Conservation (phyloP, 2,329 filamentous ascomycete species). For the Gyromitra esculenta region DNA sequence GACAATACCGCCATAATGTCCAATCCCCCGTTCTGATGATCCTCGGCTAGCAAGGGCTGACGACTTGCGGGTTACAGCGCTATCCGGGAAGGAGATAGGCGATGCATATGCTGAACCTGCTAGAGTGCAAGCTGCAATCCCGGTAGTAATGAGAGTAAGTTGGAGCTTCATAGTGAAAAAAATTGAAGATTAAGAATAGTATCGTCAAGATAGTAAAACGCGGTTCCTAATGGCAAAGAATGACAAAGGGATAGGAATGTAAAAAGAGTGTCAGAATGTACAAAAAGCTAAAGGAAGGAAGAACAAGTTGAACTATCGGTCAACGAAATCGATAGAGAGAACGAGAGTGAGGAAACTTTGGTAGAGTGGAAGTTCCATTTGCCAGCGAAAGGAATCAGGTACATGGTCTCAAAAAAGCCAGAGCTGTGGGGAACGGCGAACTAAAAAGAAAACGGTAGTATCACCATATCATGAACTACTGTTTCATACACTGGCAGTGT, state of each 20-base stretch:
- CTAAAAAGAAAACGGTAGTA: constrained; percentile 1
- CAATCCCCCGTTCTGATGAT: constrained; percentile 32
- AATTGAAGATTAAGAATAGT: background rate
- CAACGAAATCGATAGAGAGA: background rate
- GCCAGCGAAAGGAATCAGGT: constrained; percentile 15
- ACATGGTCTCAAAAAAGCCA: background rate
- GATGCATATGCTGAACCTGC: constrained; percentile 25
- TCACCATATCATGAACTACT: background rate
- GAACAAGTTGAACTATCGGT: background rate
- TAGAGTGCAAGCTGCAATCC: constrained; percentile 18
- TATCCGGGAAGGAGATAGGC: constrained; percentile 4
- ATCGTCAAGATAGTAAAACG: background rate
- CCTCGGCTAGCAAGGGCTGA: constrained; percentile 5
- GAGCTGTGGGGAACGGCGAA: constrained; percentile 4
- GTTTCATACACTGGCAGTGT: background rate
- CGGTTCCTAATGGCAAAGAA: background rate
- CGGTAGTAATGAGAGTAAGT: constrained; percentile 10
- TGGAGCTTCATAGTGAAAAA: constrained; percentile 32
- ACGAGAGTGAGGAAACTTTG: background rate
- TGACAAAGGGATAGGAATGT: background rate
- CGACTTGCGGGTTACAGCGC: background rate
- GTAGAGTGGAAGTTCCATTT: constrained; percentile 22
- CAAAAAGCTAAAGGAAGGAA: constrained; percentile 7
- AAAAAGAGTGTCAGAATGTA: constrained; percentile 1
- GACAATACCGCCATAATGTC: constrained; percentile 40